Evolutionary conservation across 306 rosid species (phyloP).

Genomic region (Morella rubra): DNA sequence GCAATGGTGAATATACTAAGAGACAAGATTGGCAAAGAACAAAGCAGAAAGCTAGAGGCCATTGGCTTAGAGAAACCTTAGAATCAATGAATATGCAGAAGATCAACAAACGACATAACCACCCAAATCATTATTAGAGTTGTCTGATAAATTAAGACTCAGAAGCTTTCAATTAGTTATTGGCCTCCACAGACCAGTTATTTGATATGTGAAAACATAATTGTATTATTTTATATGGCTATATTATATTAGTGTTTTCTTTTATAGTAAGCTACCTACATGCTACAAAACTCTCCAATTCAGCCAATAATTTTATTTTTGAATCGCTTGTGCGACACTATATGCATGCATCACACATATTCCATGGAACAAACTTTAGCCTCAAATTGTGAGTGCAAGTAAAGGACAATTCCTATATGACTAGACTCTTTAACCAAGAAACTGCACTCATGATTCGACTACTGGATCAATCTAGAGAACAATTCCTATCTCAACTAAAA

Average conservation of each 20-base stretch:
- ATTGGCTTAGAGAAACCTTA: too few relatives aligned
- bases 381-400: too few relatives aligned
- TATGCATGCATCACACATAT: constrained; percentile 4
- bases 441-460: not conserved
- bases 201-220: constrained; percentile 29
- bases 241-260: not conserved
- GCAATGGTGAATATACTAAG: too few relatives aligned
- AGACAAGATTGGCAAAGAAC: too few relatives aligned
- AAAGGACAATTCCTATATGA: too few relatives aligned
- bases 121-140: constrained; percentile 9
- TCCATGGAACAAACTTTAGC: too few relatives aligned
- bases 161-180: constrained; percentile 12
- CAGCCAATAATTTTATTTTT: constrained; percentile 37
- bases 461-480: constrained; percentile 19
- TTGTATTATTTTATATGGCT: constrained; percentile 22
- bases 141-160: constrained; percentile 25
- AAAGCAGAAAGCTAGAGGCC: too few relatives aligned
- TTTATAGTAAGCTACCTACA: constrained; percentile 24
- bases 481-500: constrained; percentile 8
- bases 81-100: too few relatives aligned
- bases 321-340: constrained; percentile 22
- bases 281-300: constrained; percentile 37
- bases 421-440: constrained; percentile 1
- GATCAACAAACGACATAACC: too few relatives aligned
- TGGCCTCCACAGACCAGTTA: constrained; percentile 38